Evolutionary conservation across 345 rosid genomes (phyloP).

Genomic region (Populus nigra): DNA sequence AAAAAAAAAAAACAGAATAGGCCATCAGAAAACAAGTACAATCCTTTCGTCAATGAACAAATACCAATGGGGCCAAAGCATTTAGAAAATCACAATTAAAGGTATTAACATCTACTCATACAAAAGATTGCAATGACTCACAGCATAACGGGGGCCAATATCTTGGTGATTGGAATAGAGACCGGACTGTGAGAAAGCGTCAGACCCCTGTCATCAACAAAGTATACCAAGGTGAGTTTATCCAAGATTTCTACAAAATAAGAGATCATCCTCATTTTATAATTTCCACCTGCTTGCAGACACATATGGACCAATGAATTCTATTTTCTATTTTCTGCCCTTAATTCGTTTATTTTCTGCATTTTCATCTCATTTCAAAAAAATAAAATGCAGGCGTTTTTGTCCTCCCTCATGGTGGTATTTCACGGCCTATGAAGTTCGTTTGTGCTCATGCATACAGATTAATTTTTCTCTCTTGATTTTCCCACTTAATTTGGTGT

Average conservation of each 20-base stretch:
- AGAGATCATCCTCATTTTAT: not conserved
- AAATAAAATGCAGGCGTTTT: not conserved
- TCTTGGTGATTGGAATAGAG: constrained; percentile 98
- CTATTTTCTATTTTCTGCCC: not conserved
- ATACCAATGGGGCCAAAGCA: not conserved
- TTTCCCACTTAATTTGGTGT: not conserved
- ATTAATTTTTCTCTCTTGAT: too few relatives aligned
- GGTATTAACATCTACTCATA: not conserved
- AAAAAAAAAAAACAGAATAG: not conserved
- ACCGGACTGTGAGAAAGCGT: constrained; percentile 97
- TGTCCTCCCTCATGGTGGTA: not conserved
- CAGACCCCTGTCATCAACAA: constrained; percentile 66
- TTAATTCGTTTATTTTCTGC: not conserved
- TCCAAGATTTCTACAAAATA: constrained; percentile 5
- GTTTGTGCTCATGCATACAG: not conserved
- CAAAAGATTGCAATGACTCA: constrained; percentile 34
- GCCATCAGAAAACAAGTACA: not conserved
- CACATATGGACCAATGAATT: not conserved
- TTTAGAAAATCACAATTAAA: not conserved
- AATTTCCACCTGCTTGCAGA: constrained; percentile 1
- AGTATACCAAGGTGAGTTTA: not conserved
- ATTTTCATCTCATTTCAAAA: not conserved
- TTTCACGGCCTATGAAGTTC: not conserved
- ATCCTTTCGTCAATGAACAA: not conserved
- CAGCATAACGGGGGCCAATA: constrained; percentile 93